These are phyloP conservation scores for Blastobotrys americana DNA, from an alignment of 805 yeast genomes.

Conservation along the genomic window DNA sequence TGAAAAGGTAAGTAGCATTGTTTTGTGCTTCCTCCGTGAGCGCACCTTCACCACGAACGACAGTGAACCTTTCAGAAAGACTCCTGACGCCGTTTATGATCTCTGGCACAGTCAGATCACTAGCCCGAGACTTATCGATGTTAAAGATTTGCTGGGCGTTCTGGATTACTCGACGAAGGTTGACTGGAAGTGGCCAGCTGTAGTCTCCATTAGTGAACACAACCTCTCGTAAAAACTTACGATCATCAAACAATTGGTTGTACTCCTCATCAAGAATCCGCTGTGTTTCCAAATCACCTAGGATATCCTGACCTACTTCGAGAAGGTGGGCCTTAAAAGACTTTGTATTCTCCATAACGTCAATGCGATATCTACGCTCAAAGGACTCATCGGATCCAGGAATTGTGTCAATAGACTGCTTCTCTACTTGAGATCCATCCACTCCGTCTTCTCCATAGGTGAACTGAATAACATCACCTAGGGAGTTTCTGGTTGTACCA, in stretches of 20 bases:
- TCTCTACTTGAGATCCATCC: constrained; percentile 97
- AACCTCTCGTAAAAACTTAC: constrained; percentile 65
- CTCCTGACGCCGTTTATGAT: constrained; percentile 65
- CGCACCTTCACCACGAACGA: constrained; percentile 74
- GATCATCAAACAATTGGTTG: constrained; percentile 66
- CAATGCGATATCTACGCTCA: constrained; percentile 78
- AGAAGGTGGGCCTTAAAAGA: constrained; percentile 64
- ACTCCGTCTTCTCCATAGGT: constrained; percentile 98
- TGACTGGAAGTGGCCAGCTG: constrained; percentile 97
- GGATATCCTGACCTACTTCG: constrained; percentile 84
- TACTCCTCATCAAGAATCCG: constrained; percentile 76
- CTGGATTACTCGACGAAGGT: constrained; percentile 91
- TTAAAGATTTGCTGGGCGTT: constrained; percentile 97
- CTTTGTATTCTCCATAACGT: constrained; percentile 59
- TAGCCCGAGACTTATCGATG: constrained; percentile 81
- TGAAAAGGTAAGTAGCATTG: constrained; percentile 85
- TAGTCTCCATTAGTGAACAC: constrained; percentile 91
- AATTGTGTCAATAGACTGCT: constrained; percentile 89
- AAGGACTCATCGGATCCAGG: constrained; percentile 86
- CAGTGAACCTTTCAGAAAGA: constrained; percentile 51
- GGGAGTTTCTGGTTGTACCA: constrained; percentile 95
- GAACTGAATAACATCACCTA: constrained; percentile 94
- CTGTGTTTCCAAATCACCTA: constrained; percentile 84
- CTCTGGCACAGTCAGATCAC: constrained; percentile 81
- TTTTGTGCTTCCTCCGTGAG: constrained; percentile 79